Percentiles rank a stretch among this genome's conserved stretches.
Evolutionary conservation across 768 basidiomycete genomes (phyloP).

Genomic region (Macrolepiota dolichaula): DNA sequence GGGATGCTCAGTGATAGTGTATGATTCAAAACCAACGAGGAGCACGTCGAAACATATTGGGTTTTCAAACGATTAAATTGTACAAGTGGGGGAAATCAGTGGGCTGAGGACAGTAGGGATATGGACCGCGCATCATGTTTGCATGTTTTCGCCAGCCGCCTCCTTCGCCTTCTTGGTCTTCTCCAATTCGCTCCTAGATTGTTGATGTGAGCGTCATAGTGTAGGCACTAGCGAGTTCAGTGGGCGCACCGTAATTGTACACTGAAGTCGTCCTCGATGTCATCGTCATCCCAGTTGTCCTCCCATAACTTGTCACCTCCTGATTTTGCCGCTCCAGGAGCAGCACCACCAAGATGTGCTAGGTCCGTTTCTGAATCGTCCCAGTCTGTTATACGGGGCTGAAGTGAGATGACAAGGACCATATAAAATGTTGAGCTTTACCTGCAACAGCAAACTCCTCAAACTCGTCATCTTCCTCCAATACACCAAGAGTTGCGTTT

Average conservation of each 20-base stretch:
- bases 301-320: slow-evolving; percentile 96
- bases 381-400: slow-evolving; percentile 58
- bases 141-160: not conserved
- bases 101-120: not conserved
- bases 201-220: not conserved
- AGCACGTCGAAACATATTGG: too few relatives aligned
- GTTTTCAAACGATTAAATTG: not conserved
- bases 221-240: not conserved
- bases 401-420: not conserved
- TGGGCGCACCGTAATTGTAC: slow-evolving; percentile 83
- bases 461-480: slow-evolving; percentile 98
- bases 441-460: slow-evolving; percentile 90
- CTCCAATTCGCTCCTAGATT: slow-evolving; percentile 51
- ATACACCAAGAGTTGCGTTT: slow-evolving; percentile 65
- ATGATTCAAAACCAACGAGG: too few relatives aligned
- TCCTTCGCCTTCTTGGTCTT: slow-evolving; percentile 3
- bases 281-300: slow-evolving; percentile 99
- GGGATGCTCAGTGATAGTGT: too few relatives aligned
- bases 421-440: slow-evolving; percentile 25
- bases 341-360: slow-evolving; percentile 69
- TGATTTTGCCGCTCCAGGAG: slow-evolving; percentile 72
- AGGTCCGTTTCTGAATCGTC: slow-evolving; percentile 83
- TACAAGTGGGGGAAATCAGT: not conserved
- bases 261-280: slow-evolving; percentile 96
- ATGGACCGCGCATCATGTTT: not conserved